These are phyloP conservation scores for Candida quercuum DNA, from an alignment of 805 yeast species.

Conservation along the genomic window DNA sequence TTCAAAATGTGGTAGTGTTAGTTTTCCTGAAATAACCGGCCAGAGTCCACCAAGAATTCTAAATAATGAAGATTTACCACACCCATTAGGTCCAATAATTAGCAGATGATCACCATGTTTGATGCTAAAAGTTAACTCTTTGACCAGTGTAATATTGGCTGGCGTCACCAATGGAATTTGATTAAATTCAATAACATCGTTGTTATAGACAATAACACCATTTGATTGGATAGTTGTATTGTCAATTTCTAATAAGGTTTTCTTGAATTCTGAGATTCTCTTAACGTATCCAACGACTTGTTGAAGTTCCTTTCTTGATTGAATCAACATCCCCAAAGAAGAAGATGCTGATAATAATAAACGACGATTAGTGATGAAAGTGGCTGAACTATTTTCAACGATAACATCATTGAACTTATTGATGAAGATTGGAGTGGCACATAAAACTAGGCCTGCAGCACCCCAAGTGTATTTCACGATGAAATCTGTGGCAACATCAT, in stretches of 20 bases:
- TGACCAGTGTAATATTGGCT: slow-evolving; percentile 65
- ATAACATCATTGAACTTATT: slow-evolving; percentile 35
- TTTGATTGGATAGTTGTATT: slow-evolving; percentile 19
- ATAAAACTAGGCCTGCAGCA: slow-evolving; percentile 83
- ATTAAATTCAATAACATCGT: slow-evolving; percentile 61
- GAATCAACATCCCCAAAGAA: slow-evolving; percentile 81
- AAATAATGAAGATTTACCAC: slow-evolving; percentile 90
- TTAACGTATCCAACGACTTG: slow-evolving; percentile 79
- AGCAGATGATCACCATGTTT: slow-evolving; percentile 79
- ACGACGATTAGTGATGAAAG: slow-evolving; percentile 84
- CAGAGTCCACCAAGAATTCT: slow-evolving; percentile 90
- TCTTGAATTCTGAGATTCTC: slow-evolving; percentile 66
- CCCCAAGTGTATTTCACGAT: slow-evolving; percentile 94
- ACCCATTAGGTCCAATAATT: slow-evolving; percentile 94
- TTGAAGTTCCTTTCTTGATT: slow-evolving; percentile 77
- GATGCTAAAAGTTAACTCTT: slow-evolving; percentile 62
- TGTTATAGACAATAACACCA: slow-evolving; percentile 37
- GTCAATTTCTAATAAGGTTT: slow-evolving; percentile 49
- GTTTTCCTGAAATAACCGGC: slow-evolving; percentile 62
- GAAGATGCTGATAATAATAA: slow-evolving; percentile 79
- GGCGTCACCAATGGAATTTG: slow-evolving; percentile 85
- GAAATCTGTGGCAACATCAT: slow-evolving; percentile 82
- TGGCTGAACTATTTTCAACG: slow-evolving; percentile 58
- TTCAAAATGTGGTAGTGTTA: slow-evolving; percentile 59
- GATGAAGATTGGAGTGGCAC: slow-evolving; percentile 84